Evolutionary conservation across 2,329 filamentous ascomycete genomes (phyloP), one percentile per base, ranked within the genome.

Genomic region (Aphanocladium album): DNA sequence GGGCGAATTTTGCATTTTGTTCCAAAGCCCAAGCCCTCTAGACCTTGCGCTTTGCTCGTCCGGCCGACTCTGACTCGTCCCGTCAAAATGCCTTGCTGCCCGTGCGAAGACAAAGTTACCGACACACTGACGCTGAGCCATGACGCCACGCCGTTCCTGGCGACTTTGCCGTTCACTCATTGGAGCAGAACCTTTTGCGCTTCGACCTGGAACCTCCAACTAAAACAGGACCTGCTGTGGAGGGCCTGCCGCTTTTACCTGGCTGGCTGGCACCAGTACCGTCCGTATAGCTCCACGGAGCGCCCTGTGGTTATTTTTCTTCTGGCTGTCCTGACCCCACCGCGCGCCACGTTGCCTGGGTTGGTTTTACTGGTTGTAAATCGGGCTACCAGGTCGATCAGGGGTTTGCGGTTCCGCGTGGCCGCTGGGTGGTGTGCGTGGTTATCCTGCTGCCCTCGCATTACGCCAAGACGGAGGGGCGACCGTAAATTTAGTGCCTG

Each of bases 301-400:
- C 47, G 30, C 49, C 49, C 11, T 45, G 25, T 49, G n/a, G 5
- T 2, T 11, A 30, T 55, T 45, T 43, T 27, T 7, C 52, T 21
- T 16, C 17, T 45, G 27, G 19, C 16, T 39, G 23, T 27, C 35
- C 7, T n/a, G 52, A 55, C 52, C 50, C 50, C 53, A 56, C 57
- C 27, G 19, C 25, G 23, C 57, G 47, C 57, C 46, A 58, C 23
- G 17, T 41, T 43, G 19, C 33, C 41, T 19, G 5, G 43, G 54
- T 21, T 51, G 46, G n/a, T 45, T 45, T 58, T 27, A 45, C 30
- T 52, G 56, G 47, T 46, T 37, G 14, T 30, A 19, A 59, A 52
- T 52, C 39, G 39, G 57, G 37, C 23, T 33, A 21, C 25, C 19
- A 43, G 21, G 56, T 45, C 56, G 56, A 59, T 59, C 57, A 59